These are phyloP conservation scores for Blastobotrys ciferrii DNA, from an alignment of 1,139 yeast species.

Conservation along the genomic window DNA sequence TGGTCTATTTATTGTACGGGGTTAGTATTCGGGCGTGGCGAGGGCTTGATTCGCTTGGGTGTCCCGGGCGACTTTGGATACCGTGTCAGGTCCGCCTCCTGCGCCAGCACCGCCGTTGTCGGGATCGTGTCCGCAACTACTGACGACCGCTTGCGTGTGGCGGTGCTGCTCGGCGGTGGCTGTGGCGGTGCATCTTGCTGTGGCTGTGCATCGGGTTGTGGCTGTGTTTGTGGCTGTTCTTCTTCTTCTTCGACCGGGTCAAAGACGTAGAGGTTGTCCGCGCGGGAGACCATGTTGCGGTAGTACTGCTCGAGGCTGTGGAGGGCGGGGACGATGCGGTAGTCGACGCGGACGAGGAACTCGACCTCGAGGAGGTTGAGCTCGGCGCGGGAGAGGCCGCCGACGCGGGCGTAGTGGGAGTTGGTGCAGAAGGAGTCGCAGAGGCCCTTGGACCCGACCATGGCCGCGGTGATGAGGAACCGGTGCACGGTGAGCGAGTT, in stretches of 20 bases:
- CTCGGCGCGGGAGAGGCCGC: slow-evolving; percentile 86
- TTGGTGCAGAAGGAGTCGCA: slow-evolving; percentile 95
- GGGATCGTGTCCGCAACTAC: slow-evolving; percentile 2
- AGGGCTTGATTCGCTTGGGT: slow-evolving; percentile 1
- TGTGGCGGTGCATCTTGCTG: background rate
- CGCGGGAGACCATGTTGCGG: slow-evolving; percentile 32
- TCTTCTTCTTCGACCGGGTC: slow-evolving; percentile 1
- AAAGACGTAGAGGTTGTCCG: slow-evolving; percentile 23
- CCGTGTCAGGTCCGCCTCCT: background rate
- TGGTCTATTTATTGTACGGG: background rate
- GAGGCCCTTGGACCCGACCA: slow-evolving; percentile 86
- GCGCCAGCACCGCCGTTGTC: background rate
- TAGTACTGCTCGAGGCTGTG: slow-evolving; percentile 41
- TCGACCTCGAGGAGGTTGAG: slow-evolving; percentile 88
- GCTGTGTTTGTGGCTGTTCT: background rate
- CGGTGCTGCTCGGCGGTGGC: background rate
- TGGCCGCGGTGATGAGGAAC: slow-evolving; percentile 84
- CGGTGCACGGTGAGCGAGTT: slow-evolving; percentile 93
- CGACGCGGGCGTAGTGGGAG: slow-evolving; percentile 91
- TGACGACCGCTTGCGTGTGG: slow-evolving; percentile 5
- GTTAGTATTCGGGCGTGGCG: background rate
- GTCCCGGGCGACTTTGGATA: slow-evolving; percentile 2
- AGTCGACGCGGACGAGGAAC: slow-evolving; percentile 75
- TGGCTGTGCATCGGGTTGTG: background rate
- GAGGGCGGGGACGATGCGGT: slow-evolving; percentile 61